Evolutionary conservation across 2,329 filamentous ascomycete species (phyloP).

Genomic region (Penicillium olsonii): DNA sequence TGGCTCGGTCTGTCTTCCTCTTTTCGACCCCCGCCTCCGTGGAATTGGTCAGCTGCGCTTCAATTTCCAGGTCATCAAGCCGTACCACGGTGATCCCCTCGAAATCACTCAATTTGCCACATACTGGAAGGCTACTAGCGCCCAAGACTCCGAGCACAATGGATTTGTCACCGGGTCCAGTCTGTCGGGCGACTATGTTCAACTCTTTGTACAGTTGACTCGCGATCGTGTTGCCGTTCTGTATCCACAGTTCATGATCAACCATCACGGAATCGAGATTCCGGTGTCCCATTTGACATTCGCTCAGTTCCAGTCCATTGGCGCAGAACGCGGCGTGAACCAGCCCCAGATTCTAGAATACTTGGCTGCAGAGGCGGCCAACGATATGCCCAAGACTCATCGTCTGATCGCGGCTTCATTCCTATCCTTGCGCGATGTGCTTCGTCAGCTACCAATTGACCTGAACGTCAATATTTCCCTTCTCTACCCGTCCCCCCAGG

Average conservation of each 20-base stretch:
- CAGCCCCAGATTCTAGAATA: constrained; percentile 30
- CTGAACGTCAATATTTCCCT: constrained; percentile 93
- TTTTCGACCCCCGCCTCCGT: constrained; percentile 88
- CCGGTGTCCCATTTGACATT: constrained; percentile 78
- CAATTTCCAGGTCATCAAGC: constrained; percentile 93
- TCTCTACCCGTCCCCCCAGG: constrained; percentile 75
- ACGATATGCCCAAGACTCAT: constrained; percentile 66
- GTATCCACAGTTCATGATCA: constrained; percentile 81
- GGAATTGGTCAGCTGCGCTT: constrained; percentile 94
- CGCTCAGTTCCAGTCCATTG: constrained; percentile 53
- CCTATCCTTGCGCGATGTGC: constrained; percentile 74
- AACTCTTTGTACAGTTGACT: constrained; percentile 88
- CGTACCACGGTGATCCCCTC: constrained; percentile 85
- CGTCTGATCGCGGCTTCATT: constrained; percentile 73
- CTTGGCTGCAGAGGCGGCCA: constrained; percentile 32
- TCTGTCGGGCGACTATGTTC: constrained; percentile 90
- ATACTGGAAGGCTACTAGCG: constrained; percentile 98
- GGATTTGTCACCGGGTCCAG: constrained; percentile 93
- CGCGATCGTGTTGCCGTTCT: constrained; percentile 83
- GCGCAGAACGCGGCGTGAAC: constrained; percentile 39
- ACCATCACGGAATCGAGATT: constrained; percentile 74
- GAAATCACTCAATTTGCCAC: constrained; percentile 98
- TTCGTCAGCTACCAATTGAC: constrained; percentile 71
- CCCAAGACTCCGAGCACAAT: constrained; percentile 80
- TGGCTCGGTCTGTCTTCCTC: constrained; percentile 77